Percentiles rank a stretch among this genome's conserved stretches.
Conservation (phyloP, 2,329 filamentous ascomycete genomes). For the Beauveria varroae region DNA sequence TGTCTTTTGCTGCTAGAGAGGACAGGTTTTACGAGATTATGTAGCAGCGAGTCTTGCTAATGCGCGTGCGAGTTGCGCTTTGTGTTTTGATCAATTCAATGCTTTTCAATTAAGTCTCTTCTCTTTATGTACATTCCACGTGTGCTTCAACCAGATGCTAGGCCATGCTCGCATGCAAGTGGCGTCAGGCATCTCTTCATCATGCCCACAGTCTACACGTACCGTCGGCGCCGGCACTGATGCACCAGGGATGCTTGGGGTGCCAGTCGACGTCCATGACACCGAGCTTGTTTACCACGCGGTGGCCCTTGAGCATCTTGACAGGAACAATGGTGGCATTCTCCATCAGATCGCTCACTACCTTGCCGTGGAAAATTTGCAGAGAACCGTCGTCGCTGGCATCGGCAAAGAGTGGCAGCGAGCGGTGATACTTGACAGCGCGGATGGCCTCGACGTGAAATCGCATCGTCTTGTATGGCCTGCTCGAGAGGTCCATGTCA, state of each 20-base stretch:
- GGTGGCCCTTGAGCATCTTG: slow-evolving; percentile 88
- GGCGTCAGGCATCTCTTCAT: slow-evolving; percentile 3
- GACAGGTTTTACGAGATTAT: neutral
- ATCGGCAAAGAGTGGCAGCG: slow-evolving; percentile 82
- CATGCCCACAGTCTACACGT: slow-evolving; percentile 84
- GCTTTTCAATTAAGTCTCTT: neutral
- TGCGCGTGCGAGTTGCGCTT: neutral
- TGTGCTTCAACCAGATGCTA: neutral
- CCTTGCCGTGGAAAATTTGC: slow-evolving; percentile 95
- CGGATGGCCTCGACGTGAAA: slow-evolving; percentile 93
- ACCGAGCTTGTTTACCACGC: slow-evolving; percentile 75
- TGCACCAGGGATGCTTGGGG: slow-evolving; percentile 84
- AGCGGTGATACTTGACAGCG: slow-evolving; percentile 78
- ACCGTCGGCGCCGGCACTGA: slow-evolving; percentile 90
- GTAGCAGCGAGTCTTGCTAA: slow-evolving; percentile 4
- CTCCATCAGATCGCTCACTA: slow-evolving; percentile 90
- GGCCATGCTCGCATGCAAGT: neutral
- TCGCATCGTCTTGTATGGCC: slow-evolving; percentile 92
- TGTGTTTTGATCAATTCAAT: neutral
- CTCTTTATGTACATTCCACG: neutral
- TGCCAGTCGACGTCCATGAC: slow-evolving; percentile 97
- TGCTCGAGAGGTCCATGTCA: slow-evolving; percentile 82
- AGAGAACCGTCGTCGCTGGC: slow-evolving; percentile 90
- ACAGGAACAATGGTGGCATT: slow-evolving; percentile 94
- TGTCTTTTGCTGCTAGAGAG: neutral